A percentile compares a stretch with the other conserved stretches of the same genome.
Conservation (phyloP, 1,284 basidiomycete species). For the Microbotryomycetes sp. region DNA sequence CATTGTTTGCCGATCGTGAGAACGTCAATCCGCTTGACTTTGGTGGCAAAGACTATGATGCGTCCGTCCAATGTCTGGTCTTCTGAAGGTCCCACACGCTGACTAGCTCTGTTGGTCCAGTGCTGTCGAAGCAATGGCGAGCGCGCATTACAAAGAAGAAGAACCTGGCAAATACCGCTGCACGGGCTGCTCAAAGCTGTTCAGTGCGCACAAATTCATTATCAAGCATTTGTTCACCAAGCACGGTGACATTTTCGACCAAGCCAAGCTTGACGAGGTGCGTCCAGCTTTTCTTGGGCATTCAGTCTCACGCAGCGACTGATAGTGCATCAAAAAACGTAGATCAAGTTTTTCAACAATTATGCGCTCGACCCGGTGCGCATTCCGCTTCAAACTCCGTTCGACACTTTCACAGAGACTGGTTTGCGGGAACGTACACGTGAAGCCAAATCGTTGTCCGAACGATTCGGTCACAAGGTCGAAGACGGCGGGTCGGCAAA, state of each 20-base stretch:
- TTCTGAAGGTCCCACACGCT: slow-evolving; percentile 2
- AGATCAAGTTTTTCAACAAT: slow-evolving; percentile 84
- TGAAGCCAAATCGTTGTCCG: neutral
- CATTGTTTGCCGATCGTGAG: slow-evolving; percentile 63
- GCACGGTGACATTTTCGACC: slow-evolving; percentile 33
- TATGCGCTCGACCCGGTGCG: slow-evolving; percentile 87
- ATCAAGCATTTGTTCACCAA: slow-evolving; percentile 55
- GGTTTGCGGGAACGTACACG: neutral
- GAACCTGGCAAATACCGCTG: slow-evolving; percentile 92
- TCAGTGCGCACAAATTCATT: slow-evolving; percentile 89
- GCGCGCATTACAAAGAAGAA: slow-evolving; percentile 61
- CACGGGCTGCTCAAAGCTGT: slow-evolving; percentile 87
- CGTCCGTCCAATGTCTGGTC: slow-evolving; percentile 56
- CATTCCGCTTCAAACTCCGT: slow-evolving; percentile 46
- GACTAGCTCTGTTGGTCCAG: neutral
- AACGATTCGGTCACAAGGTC: neutral
- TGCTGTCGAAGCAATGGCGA: neutral
- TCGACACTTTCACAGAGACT: neutral
- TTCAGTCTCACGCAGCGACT: neutral
- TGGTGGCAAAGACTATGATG: slow-evolving; percentile 78
- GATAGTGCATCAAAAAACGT: slow-evolving; percentile 6
- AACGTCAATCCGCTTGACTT: slow-evolving; percentile 75
- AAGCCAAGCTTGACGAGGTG: slow-evolving; percentile 26
- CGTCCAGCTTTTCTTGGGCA: neutral
- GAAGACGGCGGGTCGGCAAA: neutral